Evolutionary conservation across 2,329 filamentous ascomycete species (phyloP).

Genomic region (Penicillium rolfsii): DNA sequence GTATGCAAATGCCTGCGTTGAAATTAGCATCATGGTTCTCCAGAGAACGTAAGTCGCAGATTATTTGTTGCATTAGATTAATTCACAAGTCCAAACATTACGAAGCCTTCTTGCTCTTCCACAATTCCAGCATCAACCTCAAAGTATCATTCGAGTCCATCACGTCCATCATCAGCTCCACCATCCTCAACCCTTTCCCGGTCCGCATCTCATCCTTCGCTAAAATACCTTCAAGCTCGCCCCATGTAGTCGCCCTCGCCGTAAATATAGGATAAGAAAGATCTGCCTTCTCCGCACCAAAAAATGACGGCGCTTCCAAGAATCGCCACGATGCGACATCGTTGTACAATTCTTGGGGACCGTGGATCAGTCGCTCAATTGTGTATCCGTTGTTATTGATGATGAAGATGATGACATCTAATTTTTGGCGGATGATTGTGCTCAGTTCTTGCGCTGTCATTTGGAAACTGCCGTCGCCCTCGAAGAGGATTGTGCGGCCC

Average conservation of each 20-base stretch:
- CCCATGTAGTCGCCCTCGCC: background rate
- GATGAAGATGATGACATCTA: constrained; percentile 78
- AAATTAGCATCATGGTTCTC: too few species aligned
- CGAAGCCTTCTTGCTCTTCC: background rate
- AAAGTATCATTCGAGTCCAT: constrained; percentile 1
- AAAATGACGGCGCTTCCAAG: background rate
- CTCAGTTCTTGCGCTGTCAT: constrained; percentile 80
- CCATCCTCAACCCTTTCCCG: constrained; percentile 2
- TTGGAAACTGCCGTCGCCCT: constrained; percentile 84
- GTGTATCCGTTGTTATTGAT: constrained; percentile 85
- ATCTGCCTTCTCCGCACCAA: background rate
- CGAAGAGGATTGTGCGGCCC: constrained; percentile 72
- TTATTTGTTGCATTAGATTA: too few species aligned
- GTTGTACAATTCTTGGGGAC: constrained; percentile 74
- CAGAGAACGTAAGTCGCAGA: too few species aligned
- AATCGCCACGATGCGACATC: constrained; percentile 56
- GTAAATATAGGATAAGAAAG: constrained; percentile 14
- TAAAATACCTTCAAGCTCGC: background rate
- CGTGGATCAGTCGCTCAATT: constrained; percentile 74
- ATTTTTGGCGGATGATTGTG: constrained; percentile 74
- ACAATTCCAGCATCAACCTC: background rate
- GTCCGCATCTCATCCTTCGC: background rate
- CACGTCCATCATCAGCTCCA: constrained; percentile 6
- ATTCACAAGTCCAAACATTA: too few species aligned
- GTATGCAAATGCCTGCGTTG: too few species aligned